Conservation (phyloP, 2,329 filamentous ascomycete species). For the Mariannaea sp. region DNA sequence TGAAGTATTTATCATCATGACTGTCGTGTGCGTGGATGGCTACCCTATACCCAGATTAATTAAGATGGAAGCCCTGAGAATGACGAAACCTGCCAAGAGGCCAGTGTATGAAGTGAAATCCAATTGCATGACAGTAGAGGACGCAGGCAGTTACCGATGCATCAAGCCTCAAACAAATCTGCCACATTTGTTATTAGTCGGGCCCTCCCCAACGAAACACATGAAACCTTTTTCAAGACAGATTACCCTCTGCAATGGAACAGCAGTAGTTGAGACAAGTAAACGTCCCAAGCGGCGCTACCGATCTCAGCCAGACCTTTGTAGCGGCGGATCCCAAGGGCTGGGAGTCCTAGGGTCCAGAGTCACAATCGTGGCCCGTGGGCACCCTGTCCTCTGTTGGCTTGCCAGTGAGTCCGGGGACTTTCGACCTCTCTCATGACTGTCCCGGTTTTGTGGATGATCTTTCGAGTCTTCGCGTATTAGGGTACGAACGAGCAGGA, state of each 20-base stretch:
- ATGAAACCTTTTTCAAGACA: background rate
- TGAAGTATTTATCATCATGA: no score
- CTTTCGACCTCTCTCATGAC: background rate
- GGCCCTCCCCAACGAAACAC: background rate
- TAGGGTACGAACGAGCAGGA: background rate
- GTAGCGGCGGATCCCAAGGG: no score
- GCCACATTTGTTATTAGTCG: background rate
- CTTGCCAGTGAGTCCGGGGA: conserved; percentile 11
- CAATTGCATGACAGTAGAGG: background rate
- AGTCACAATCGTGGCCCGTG: conserved; percentile 10
- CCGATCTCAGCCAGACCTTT: no score
- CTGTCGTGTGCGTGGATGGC: background rate
- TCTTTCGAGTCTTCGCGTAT: background rate
- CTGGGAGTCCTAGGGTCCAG: no score
- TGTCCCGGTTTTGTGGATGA: conserved; percentile 3
- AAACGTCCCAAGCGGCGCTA: no score
- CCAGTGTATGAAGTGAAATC: background rate
- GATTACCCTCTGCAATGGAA: background rate
- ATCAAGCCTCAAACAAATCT: background rate
- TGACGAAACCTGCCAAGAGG: background rate
- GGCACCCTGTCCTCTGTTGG: conserved; percentile 4
- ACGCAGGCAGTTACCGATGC: no score
- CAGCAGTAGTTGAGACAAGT: background rate
- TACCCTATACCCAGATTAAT: background rate
- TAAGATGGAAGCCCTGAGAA: no score